Percentiles rank a stretch among this genome's conserved stretches.
phyloP scores from a whole-genome alignment of 495 filamentous ascomycete genomes.

The Penicillium canescens region DNA sequence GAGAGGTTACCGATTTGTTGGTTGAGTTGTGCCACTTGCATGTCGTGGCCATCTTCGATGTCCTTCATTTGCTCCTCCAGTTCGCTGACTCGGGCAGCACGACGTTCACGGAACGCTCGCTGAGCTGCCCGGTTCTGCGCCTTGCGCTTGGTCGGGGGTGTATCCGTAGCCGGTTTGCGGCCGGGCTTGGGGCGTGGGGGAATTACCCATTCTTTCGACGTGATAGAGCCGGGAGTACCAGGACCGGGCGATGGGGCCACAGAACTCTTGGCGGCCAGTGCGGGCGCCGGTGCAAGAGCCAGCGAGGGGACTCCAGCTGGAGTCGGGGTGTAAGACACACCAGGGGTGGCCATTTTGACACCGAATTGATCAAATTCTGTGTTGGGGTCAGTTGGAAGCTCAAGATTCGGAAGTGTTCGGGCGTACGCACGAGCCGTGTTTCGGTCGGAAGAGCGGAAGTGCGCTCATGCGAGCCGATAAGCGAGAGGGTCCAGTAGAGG shows the following conservation, averaged over 20 bases:
- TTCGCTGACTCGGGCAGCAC: constrained; percentile 81
- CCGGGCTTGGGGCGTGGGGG: constrained; percentile 91
- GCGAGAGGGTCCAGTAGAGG: constrained; percentile 21
- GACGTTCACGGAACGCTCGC: constrained; percentile 83
- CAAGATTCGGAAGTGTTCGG: constrained; percentile 26
- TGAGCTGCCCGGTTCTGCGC: constrained; percentile 94
- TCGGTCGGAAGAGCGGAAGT: constrained; percentile 48
- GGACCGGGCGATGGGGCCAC: constrained; percentile 44
- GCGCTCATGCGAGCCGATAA: constrained; percentile 37
- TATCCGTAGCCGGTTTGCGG: constrained; percentile 87
- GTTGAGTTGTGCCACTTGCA: constrained; percentile 41
- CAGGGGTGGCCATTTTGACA: constrained; percentile 36
- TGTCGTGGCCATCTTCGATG: constrained; percentile 53
- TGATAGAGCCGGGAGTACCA: constrained; percentile 50
- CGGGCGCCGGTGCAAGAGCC: constrained; percentile 34
- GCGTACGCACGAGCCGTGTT: constrained; percentile 25
- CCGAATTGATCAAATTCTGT: constrained; percentile 17
- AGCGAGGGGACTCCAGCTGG: constrained; percentile 31
- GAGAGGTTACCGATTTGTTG: constrained; percentile 49
- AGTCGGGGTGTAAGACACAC: constrained; percentile 34
- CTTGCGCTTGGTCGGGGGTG: constrained; percentile 87
- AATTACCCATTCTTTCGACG: constrained; percentile 84
- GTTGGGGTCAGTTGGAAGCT: constrained; percentile 19
- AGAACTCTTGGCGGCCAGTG: constrained; percentile 36
- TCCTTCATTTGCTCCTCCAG: constrained; percentile 81